Base-by-base conservation (phyloP, 139 green algal species). In the Auxenochlorella pyrenoidosa region DNA sequence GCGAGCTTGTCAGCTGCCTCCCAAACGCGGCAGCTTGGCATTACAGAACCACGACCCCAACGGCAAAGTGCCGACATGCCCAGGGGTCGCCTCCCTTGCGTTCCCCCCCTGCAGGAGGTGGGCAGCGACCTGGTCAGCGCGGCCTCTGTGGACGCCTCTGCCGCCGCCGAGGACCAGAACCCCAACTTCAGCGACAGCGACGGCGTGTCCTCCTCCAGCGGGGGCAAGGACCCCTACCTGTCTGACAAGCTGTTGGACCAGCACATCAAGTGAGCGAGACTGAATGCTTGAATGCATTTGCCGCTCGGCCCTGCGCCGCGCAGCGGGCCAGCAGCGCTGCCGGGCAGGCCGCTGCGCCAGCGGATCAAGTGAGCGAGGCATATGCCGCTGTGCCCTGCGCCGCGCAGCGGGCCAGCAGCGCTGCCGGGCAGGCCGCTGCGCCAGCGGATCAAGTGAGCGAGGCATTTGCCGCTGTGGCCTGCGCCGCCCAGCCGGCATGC, bases 111-210 rank as follows among this genome's bases (percentile, higher is more conserved):
- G 77, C 77, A 83, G 77, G 77, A 83, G 32, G 47, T 83, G n/a
- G 38, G 30, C 16, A 34, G 47, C 51, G 77, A 83, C n/a, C 54
- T 8, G 15, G 54, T 63, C 15, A 63, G 32, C 26, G 38, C 32
- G 1, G 63, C 59, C 36, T 65, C 80, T 5, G 60, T 38, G 0
- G 80, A 85, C 5, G 80, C 68, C 19, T 66, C 60, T 19, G 47
- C 68, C 40, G 51, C 51, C 16, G 58, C 43, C 2, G 38, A 85
- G 41, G 80, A 85, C 41, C 26, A 24, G 10, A 85, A 85, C 80
- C 80, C 80, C 41, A 85, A 85, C 40, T 85, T 77, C 30, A 44
- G 26, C 6, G 80, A 85, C 38, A 60, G 34, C 19, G 80, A 85
- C 63, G 80, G 80, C 40, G 54, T 60, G 60, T 44, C 40, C 16